Evolutionary conservation across 257 asterid species (phyloP), one percentile per base, ranked within the genome.

Genomic region (Nicotiana otophora): DNA sequence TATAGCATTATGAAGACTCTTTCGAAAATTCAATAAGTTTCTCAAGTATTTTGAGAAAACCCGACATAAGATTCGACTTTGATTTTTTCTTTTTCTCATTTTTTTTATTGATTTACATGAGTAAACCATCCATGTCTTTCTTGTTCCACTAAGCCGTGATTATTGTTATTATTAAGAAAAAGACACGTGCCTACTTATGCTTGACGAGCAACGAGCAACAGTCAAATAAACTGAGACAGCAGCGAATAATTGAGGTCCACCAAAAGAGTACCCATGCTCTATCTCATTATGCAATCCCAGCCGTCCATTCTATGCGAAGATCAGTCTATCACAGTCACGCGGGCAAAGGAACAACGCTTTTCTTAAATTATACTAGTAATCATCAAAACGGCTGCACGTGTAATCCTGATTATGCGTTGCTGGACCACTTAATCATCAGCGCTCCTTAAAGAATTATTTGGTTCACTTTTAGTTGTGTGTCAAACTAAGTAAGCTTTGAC

Each of bases 321-420:
- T 66, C 75, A 16, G 48, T 53, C 19, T 53, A 53, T 54, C 80
- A 23, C 17, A 66, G 26, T 15, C 58, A 17, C 65, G 78, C 62
- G 2, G 36, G 7, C 8, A 10, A 39, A 31, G 36, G 66, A 33
- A 16, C 14, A 26, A 16, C 10, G 17, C 64, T 51, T 76, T 76
- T 53, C 46, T 39, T 17, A 34, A 23, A 68, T 34, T 46, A 68
- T 60, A 3, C 34, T 31, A 31, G 34, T 31, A 77, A 77, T 74
- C 86, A 83, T 86, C 85, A 83, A 66, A 68, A 79, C n/a, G 75
- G 53, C 48, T 75, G 90, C 91, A 91, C 90, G 93, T 92, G 93
- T 87, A 87, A 81, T 12, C 33, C 82, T 78, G 76, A 80, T 85
- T 83, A 65, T 88, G 88, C 87, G 61, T 63, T 33, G 81, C 6